phyloP scores from a whole-genome alignment of 768 basidiomycete genomes.

The Tulasnella sp. region DNA sequence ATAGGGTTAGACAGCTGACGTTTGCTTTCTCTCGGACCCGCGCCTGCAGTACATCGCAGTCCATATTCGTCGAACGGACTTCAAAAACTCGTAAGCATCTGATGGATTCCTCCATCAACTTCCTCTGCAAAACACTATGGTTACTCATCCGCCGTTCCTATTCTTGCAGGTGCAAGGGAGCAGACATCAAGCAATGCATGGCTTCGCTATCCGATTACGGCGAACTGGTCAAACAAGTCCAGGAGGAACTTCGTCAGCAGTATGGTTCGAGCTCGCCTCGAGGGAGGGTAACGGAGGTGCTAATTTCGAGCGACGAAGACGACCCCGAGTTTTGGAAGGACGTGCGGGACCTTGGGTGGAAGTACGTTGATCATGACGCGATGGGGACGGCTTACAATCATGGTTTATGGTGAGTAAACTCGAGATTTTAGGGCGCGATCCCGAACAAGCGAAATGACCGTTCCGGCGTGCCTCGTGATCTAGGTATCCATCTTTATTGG shows the following conservation, averaged over 20 bases:
- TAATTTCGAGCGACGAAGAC: conserved; percentile 36
- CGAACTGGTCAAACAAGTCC: conserved; percentile 23
- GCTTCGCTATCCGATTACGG: not conserved
- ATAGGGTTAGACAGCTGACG: not conserved
- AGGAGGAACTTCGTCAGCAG: conserved; percentile 24
- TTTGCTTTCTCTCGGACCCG: not conserved
- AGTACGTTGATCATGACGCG: conserved; percentile 16
- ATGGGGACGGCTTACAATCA: not conserved
- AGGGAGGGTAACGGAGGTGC: conserved; percentile 5
- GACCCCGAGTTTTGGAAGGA: conserved; percentile 24
- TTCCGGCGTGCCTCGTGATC: not conserved
- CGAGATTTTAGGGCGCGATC: not conserved
- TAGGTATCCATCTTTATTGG: conserved; percentile 32
- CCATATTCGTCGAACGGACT: conserved; percentile 25
- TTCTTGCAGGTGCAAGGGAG: conserved; percentile 9
- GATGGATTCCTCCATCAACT: not conserved
- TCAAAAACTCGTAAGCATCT: not conserved
- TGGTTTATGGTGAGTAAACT: conserved; percentile 25
- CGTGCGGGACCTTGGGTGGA: conserved; percentile 25
- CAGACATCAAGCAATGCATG: conserved; percentile 10
- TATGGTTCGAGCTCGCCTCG: not conserved
- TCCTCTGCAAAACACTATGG: not conserved
- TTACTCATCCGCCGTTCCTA: not conserved
- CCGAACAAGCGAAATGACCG: not conserved
- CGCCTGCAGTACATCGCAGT: conserved; percentile 22